phyloP scores from a whole-genome alignment of 257 asterid genomes.

The Eucommia ulmoides region DNA sequence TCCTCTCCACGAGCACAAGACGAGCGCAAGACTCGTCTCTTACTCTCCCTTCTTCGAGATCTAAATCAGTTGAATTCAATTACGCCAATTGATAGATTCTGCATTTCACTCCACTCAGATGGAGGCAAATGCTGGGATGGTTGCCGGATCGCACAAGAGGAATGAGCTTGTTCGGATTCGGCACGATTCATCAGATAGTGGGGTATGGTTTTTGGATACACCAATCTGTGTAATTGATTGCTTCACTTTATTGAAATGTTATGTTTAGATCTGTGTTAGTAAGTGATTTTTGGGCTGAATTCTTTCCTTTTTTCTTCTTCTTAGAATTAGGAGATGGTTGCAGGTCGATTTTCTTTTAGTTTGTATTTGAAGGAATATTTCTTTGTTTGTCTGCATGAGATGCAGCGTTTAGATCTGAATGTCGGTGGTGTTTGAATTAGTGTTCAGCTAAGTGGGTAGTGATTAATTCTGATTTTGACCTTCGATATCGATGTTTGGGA shows the following conservation, averaged over 20 bases:
- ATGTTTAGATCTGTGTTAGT: slow-evolving; percentile 32
- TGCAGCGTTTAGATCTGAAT: not conserved
- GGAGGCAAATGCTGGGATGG: slow-evolving; percentile 79
- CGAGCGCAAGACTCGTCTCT: no score
- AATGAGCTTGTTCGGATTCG: slow-evolving; percentile 62
- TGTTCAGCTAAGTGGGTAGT: not conserved
- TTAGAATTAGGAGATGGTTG: slow-evolving; percentile 5
- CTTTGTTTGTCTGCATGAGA: not conserved
- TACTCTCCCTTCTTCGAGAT: no score
- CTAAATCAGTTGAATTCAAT: no score
- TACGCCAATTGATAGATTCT: no score
- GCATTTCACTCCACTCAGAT: no score
- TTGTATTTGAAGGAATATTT: not conserved
- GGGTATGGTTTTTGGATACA: slow-evolving; percentile 23
- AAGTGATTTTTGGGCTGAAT: slow-evolving; percentile 4
- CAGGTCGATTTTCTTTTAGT: slow-evolving; percentile 4
- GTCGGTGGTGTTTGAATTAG: not conserved
- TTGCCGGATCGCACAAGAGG: slow-evolving; percentile 81
- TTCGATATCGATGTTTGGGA: not conserved
- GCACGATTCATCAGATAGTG: slow-evolving; percentile 74
- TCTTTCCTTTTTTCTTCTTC: no score
- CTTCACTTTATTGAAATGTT: not conserved
- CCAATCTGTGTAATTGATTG: slow-evolving; percentile 15
- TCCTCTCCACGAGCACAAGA: no score
- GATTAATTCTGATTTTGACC: not conserved